Conservation (phyloP, 2,329 filamentous ascomycete genomes). For the Metarhizium guizhouense region DNA sequence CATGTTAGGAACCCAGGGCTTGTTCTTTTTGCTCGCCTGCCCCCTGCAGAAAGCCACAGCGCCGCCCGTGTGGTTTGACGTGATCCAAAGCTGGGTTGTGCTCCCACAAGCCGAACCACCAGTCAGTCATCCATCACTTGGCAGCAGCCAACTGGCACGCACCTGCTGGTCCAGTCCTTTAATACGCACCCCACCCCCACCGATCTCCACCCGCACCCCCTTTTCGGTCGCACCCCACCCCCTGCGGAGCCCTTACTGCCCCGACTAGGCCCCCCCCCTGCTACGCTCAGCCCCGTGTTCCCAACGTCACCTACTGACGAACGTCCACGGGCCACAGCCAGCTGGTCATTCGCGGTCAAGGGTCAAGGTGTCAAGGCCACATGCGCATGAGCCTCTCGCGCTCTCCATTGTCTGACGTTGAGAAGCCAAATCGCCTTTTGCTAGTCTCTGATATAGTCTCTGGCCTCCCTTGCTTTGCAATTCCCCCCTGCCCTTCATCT, state of each 20-base stretch:
- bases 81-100: background rate
- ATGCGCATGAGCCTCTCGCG: constrained; percentile 18
- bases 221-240: constrained; percentile 3
- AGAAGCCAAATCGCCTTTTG: constrained; percentile 1
- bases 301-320: constrained; percentile 33
- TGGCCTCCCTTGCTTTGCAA: constrained; percentile 11
- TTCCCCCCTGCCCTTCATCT: constrained; percentile 13
- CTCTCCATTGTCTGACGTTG: constrained; percentile 12
- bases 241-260: background rate
- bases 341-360: constrained; percentile 18
- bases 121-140: background rate
- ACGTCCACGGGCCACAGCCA: constrained; percentile 18
- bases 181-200: background rate
- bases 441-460: constrained; percentile 14
- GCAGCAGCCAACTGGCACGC: background rate
- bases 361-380: constrained; percentile 13
- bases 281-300: constrained; percentile 33
- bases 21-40: background rate
- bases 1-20: background rate
- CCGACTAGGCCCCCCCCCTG: background rate
- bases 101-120: background rate
- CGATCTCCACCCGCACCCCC: constrained; percentile 2
- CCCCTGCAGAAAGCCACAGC: background rate
- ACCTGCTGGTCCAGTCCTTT: background rate
- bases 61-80: background rate